A percentile compares a stretch with the other conserved stretches of the same genome.
phyloP scores from a whole-genome alignment of 2,329 filamentous ascomycete species.

The Macroventuria anomochaeta region DNA sequence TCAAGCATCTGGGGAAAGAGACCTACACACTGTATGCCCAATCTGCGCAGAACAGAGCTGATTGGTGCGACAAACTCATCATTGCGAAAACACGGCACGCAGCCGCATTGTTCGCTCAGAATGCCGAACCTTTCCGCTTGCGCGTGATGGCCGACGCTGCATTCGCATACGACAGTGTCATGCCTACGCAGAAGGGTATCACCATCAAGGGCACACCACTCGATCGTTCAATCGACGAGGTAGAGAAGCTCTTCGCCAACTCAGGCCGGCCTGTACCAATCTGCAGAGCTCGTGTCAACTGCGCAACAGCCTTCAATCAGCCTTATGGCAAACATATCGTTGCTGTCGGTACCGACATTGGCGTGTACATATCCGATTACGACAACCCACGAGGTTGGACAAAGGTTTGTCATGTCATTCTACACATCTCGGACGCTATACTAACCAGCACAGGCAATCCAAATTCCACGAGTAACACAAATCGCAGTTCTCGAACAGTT shows the following conservation, averaged over 20 bases:
- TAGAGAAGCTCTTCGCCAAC: slow-evolving; percentile 74
- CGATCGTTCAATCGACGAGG: slow-evolving; percentile 86
- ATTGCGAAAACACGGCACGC: slow-evolving; percentile 95
- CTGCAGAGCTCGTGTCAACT: slow-evolving; percentile 87
- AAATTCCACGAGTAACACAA: slow-evolving; percentile 80
- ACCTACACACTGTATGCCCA: slow-evolving; percentile 90
- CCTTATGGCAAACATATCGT: slow-evolving; percentile 85
- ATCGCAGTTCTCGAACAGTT: slow-evolving; percentile 96
- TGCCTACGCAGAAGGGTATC: slow-evolving; percentile 64
- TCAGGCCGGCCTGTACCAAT: slow-evolving; percentile 76
- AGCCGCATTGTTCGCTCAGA: slow-evolving; percentile 84
- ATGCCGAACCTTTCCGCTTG: slow-evolving; percentile 92
- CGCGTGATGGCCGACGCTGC: slow-evolving; percentile 91
- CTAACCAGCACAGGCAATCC: slow-evolving; percentile 69
- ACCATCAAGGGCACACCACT: slow-evolving; percentile 89
- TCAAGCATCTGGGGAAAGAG: slow-evolving; percentile 95
- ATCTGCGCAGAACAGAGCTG: slow-evolving; percentile 73
- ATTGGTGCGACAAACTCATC: slow-evolving; percentile 94
- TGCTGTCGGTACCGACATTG: slow-evolving; percentile 93
- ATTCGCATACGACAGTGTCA: slow-evolving; percentile 78
- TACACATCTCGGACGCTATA: background rate
- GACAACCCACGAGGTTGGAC: slow-evolving; percentile 90
- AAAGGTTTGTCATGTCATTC: slow-evolving; percentile 65
- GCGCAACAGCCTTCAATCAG: slow-evolving; percentile 84
- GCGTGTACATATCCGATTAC: slow-evolving; percentile 87